These are phyloP conservation scores for Simplicillium aogashimaense DNA, from an alignment of 2,329 filamentous ascomycete genomes.

Conservation along the genomic window DNA sequence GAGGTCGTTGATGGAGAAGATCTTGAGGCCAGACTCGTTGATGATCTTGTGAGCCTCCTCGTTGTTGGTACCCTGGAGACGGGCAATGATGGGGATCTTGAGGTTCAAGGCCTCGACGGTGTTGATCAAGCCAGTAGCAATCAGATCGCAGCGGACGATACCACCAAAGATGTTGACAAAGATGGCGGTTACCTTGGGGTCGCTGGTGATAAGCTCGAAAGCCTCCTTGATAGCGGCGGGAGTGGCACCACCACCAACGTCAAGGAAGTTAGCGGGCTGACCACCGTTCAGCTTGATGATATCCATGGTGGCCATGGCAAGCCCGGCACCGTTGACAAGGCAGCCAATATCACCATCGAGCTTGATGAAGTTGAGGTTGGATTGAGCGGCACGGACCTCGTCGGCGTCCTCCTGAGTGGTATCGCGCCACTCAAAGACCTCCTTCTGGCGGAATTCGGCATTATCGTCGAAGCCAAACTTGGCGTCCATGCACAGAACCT, in stretches of 20 bases:
- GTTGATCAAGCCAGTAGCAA: constrained; percentile 90
- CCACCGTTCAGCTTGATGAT: constrained; percentile 99
- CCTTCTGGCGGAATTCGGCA: constrained; percentile 95
- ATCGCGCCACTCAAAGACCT: constrained; percentile 89
- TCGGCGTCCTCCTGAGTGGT: constrained; percentile 92
- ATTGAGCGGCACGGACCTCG: constrained; percentile 93
- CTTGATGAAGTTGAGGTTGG: constrained; percentile 99
- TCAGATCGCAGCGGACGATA: constrained; percentile 96
- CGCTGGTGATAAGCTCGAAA: constrained; percentile 97
- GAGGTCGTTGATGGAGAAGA: constrained; percentile 98
- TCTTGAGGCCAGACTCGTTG: constrained; percentile 97
- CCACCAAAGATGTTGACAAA: constrained; percentile 99
- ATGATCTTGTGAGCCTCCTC: constrained; percentile 86
- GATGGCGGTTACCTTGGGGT: constrained; percentile 95
- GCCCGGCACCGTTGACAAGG: constrained; percentile 95
- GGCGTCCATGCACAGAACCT: constrained; percentile 98
- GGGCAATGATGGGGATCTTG: constrained; percentile 91
- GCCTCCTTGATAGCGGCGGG: constrained; percentile 94
- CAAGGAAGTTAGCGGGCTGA: constrained; percentile 93
- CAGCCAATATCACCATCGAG: constrained; percentile 98
- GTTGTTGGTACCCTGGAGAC: constrained; percentile 98
- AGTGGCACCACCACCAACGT: constrained; percentile 95
- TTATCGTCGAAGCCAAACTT: constrained; percentile 99
- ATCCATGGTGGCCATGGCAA: constrained; percentile 99
- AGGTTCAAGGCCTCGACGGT: constrained; percentile 92